A percentile compares a stretch with the other conserved stretches of the same genome.
Conservation (phyloP, 2,329 filamentous ascomycete genomes). For the Magnaporthiopsis poae region DNA sequence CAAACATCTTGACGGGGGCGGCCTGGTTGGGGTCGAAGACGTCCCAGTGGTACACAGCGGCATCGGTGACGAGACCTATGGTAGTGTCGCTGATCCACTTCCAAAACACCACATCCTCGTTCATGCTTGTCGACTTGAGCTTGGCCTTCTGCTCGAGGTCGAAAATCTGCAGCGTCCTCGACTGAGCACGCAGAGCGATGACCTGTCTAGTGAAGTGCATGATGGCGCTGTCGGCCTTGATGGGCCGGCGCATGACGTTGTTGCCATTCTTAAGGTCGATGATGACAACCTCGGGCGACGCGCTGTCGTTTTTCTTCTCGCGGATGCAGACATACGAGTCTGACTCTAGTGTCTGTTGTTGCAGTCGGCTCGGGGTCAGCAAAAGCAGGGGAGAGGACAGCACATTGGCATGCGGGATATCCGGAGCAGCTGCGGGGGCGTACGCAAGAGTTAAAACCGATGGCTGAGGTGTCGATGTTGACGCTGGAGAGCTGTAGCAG, state of each 20-base stretch:
- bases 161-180: slow-evolving; percentile 92
- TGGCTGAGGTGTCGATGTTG: slow-evolving; percentile 33
- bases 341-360: slow-evolving; percentile 80
- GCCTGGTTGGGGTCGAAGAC: slow-evolving; percentile 77
- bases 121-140: slow-evolving; percentile 93
- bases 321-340: slow-evolving; percentile 93
- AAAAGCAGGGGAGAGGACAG: slow-evolving; percentile 8
- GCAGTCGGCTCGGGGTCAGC: slow-evolving; percentile 14
- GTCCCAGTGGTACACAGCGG: slow-evolving; percentile 93
- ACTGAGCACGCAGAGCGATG: slow-evolving; percentile 91
- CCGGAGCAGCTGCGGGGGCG: slow-evolving; percentile 24
- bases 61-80: slow-evolving; percentile 82
- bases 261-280: slow-evolving; percentile 96
- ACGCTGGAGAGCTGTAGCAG: slow-evolving; percentile 29
- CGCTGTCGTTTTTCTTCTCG: slow-evolving; percentile 77
- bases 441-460: slow-evolving; percentile 83
- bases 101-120: slow-evolving; percentile 97
- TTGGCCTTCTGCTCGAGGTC: slow-evolving; percentile 87
- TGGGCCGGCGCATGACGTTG: slow-evolving; percentile 85
- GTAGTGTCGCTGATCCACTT: slow-evolving; percentile 92
- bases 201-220: slow-evolving; percentile 98
- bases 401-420: background rate
- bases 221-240: slow-evolving; percentile 98
- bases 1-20: slow-evolving; percentile 80
- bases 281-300: slow-evolving; percentile 90